Percentiles rank a stretch among this genome's conserved stretches.
These are phyloP conservation scores for Panicum miliaceum DNA, from an alignment of 176 grass and related monocot species.

Conservation along the genomic window DNA sequence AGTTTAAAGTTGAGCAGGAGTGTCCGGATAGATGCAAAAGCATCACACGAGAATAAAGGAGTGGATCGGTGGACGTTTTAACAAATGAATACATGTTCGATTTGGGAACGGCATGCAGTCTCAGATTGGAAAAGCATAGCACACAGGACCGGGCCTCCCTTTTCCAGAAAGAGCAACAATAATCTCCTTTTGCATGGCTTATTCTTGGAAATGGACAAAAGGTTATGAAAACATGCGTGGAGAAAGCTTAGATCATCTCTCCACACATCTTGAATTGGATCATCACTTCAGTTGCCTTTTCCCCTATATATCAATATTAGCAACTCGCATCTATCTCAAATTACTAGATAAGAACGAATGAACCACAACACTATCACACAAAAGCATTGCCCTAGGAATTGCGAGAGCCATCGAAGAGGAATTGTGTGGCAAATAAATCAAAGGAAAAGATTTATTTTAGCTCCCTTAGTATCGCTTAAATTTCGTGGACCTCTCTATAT, in stretches of 20 bases:
- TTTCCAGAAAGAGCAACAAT: constrained; percentile 27
- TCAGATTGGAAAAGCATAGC: constrained; percentile 6
- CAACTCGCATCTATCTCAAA: not conserved
- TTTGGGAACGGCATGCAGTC: constrained; percentile 36
- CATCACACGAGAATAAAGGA: not conserved
- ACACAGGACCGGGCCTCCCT: not conserved
- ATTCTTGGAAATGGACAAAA: constrained; percentile 27
- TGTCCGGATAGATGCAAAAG: not conserved
- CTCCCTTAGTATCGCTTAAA: too few species aligned
- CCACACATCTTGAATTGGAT: not conserved
- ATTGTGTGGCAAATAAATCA: not conserved
- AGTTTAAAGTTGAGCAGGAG: not conserved
- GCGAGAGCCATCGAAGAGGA: not conserved
- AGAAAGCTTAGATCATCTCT: constrained; percentile 16
- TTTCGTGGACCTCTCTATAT: too few species aligned
- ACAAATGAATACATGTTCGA: constrained; percentile 1
- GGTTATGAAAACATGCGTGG: constrained; percentile 10
- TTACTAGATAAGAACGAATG: not conserved
- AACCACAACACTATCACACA: not conserved
- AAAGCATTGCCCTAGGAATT: not conserved
- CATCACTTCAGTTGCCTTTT: not conserved
- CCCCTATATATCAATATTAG: not conserved
- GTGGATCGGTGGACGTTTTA: not conserved
- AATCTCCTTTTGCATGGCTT: not conserved
- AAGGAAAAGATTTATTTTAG: not conserved